Conservation (phyloP, 805 yeast genomes). For the Clavispora santaluciae region DNA sequence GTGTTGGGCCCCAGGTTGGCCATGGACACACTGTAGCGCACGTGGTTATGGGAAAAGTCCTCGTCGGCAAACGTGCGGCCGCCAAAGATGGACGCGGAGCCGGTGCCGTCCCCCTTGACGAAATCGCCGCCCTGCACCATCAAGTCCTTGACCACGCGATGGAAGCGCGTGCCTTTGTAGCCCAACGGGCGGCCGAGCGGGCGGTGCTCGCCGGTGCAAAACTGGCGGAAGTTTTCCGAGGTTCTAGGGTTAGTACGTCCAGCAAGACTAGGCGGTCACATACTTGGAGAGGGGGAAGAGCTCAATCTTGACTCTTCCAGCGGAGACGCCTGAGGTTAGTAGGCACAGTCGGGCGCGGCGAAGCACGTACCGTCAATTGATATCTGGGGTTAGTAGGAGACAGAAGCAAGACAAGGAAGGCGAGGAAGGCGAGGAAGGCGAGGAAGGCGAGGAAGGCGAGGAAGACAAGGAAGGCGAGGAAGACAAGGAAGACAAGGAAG, state of each 20-base stretch:
- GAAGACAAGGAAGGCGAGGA: no score
- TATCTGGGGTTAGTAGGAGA: conserved; percentile 16
- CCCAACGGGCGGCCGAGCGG: conserved; percentile 39
- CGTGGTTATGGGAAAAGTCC: conserved; percentile 27
- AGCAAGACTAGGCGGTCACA: conserved; percentile 4
- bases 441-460: no score
- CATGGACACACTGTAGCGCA: conserved; percentile 28
- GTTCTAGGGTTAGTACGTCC: conserved; percentile 24
- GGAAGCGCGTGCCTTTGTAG: conserved; percentile 35
- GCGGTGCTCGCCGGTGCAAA: conserved; percentile 46
- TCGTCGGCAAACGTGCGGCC: conserved; percentile 41
- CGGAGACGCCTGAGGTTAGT: conserved; percentile 4
- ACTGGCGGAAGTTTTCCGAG: conserved; percentile 47
- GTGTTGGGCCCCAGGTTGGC: conserved; percentile 43
- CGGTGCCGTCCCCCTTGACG: conserved; percentile 41
- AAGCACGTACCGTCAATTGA: conserved; percentile 22
- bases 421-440: no score
- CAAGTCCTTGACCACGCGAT: conserved; percentile 40
- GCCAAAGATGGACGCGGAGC: conserved; percentile 39
- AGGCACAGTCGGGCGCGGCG: conserved; percentile 13
- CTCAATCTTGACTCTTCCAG: conserved; percentile 44
- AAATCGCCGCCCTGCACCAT: conserved; percentile 47
- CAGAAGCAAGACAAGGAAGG: background rate
- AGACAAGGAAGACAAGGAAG: no score
- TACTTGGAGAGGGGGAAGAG: conserved; percentile 37